phyloP scores from a whole-genome alignment of 306 rosid species.

The Ormosia semicastrata region DNA sequence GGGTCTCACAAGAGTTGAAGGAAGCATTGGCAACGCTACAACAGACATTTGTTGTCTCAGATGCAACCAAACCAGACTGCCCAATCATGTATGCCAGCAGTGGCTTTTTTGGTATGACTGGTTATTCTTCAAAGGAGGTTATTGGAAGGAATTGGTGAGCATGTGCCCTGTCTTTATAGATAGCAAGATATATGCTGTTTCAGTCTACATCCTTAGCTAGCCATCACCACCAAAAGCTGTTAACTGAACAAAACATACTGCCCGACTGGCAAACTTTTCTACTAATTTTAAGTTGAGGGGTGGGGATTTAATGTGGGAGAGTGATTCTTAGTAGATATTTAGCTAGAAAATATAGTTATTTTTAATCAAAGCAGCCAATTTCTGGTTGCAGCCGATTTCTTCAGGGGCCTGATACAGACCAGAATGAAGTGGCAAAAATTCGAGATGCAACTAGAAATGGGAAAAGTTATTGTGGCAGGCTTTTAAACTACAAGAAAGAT shows the following conservation, averaged over 20 bases:
- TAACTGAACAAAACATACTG: neutral
- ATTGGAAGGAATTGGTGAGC: slow-evolving; percentile 92
- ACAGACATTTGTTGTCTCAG: slow-evolving; percentile 90
- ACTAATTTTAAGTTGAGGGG: neutral
- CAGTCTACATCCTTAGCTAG: neutral
- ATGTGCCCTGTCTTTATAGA: neutral
- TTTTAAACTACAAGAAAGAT: slow-evolving; percentile 90
- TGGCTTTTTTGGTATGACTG: slow-evolving; percentile 85
- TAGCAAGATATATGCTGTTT: slow-evolving; percentile 16
- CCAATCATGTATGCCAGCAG: slow-evolving; percentile 89
- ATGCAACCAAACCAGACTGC: slow-evolving; percentile 87
- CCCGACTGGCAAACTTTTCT: neutral
- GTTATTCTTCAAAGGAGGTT: slow-evolving; percentile 78
- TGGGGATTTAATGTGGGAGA: neutral
- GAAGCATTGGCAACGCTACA: slow-evolving; percentile 72
- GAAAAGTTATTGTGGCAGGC: slow-evolving; percentile 75
- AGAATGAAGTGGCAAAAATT: slow-evolving; percentile 71
- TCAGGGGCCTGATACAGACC: slow-evolving; percentile 88
- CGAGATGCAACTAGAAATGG: slow-evolving; percentile 74
- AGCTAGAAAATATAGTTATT: neutral
- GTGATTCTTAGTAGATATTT: neutral
- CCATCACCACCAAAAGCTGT: neutral
- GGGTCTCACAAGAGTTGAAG: slow-evolving; percentile 74
- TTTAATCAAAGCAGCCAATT: slow-evolving; percentile 2
- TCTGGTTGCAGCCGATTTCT: slow-evolving; percentile 88